These are phyloP conservation scores for Vitis riparia DNA, from an alignment of 164 flowering plant species.

Conservation along the genomic window DNA sequence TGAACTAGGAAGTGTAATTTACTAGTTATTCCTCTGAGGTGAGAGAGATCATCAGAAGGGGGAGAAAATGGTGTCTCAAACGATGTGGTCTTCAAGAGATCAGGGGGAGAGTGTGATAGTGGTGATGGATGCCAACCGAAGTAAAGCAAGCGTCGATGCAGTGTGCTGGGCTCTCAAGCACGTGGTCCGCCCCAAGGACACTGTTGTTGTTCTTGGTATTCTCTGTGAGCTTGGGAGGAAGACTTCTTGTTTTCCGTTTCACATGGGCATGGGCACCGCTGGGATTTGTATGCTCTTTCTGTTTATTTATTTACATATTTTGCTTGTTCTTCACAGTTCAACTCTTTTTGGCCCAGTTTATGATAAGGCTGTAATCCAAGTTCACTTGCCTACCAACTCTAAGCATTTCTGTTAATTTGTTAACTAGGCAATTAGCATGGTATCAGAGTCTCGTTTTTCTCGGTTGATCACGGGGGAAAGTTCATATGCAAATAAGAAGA, in stretches of 20 bases:
- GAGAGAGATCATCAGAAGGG: no score
- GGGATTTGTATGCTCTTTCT: conserved; percentile 28
- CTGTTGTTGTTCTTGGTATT: conserved; percentile 41
- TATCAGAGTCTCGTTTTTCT: no score
- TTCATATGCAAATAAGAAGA: no score
- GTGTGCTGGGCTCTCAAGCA: conserved; percentile 43
- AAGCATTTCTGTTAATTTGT: no score
- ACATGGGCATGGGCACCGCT: conserved; percentile 31
- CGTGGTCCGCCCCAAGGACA: conserved; percentile 44
- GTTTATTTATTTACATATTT: no score
- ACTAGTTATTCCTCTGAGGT: no score
- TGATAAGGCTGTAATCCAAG: not conserved
- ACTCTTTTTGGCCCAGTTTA: no score
- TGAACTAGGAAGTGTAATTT: no score
- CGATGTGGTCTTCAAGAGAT: not conserved
- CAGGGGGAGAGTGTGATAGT: conserved; percentile 42
- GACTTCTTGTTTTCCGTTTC: conserved; percentile 37
- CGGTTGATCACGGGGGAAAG: no score
- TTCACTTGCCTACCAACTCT: no score
- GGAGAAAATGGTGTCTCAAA: not conserved
- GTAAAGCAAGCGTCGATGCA: conserved; percentile 25
- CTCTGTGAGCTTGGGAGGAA: conserved; percentile 34
- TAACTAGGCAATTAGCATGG: no score
- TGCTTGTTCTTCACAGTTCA: no score
- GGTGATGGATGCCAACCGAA: conserved; percentile 41